These are phyloP conservation scores for Aspergillus sclerotioniger DNA, from an alignment of 495 filamentous ascomycete genomes.

Conservation along the genomic window DNA sequence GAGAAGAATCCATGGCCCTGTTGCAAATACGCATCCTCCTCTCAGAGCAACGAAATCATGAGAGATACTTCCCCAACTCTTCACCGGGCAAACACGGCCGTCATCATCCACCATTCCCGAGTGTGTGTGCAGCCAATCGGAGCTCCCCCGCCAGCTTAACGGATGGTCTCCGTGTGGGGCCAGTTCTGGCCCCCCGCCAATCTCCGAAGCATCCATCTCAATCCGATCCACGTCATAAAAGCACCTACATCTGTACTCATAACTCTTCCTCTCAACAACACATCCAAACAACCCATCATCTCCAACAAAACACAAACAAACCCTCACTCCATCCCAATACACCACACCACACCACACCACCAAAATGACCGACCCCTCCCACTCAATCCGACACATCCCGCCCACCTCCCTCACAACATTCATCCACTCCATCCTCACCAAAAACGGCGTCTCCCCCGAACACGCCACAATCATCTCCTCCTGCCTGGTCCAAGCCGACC, in stretches of 20 bases:
- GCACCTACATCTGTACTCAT: too few species aligned
- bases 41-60: too few species aligned
- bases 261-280: not conserved
- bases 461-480: slow-evolving; percentile 59
- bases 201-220: too few species aligned
- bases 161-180: not conserved
- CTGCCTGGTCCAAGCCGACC: slow-evolving; percentile 68
- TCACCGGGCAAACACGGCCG: too few species aligned
- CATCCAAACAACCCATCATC: not conserved
- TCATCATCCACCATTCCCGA: not conserved
- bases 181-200: too few species aligned
- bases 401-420: slow-evolving; percentile 32
- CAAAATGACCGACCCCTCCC: slow-evolving; percentile 15
- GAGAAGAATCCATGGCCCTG: too few species aligned
- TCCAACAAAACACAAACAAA: not conserved
- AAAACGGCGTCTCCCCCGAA: slow-evolving; percentile 53
- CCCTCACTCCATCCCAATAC: not conserved
- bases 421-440: slow-evolving; percentile 48
- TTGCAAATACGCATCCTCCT: too few species aligned
- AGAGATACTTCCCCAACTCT: too few species aligned
- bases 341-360: too few species aligned
- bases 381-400: slow-evolving; percentile 28
- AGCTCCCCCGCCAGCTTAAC: not conserved
- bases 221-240: not conserved
- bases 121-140: not conserved